Conservation (phyloP, 2,329 filamentous ascomycete genomes). For the Paecilomyces formosus region DNA sequence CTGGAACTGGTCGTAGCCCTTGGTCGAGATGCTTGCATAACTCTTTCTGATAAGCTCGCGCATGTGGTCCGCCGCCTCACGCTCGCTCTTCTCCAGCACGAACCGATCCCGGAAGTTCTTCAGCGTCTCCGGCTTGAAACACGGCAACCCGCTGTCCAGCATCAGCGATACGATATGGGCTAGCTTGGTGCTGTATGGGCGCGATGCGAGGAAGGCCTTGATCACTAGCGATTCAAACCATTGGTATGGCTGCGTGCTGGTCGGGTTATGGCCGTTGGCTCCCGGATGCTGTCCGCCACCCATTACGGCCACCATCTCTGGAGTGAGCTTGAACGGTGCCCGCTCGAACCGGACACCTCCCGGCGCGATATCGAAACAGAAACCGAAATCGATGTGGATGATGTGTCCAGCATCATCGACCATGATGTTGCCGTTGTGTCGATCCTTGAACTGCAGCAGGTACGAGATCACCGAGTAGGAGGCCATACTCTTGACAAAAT, state of each 20-base stretch:
- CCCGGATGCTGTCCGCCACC: slow-evolving; percentile 54
- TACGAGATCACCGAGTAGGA: slow-evolving; percentile 97
- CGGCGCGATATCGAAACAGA: slow-evolving; percentile 98
- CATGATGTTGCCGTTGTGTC: slow-evolving; percentile 99
- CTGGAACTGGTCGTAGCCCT: slow-evolving; percentile 97
- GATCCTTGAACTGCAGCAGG: slow-evolving; percentile 95
- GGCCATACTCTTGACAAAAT: slow-evolving; percentile 99
- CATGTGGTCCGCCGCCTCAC: slow-evolving; percentile 94
- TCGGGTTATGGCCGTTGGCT: slow-evolving; percentile 35
- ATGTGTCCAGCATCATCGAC: slow-evolving; percentile 95
- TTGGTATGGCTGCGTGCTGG: slow-evolving; percentile 77
- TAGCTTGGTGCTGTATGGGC: slow-evolving; percentile 82
- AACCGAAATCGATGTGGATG: slow-evolving; percentile 97
- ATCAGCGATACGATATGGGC: slow-evolving; percentile 86
- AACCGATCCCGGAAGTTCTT: slow-evolving; percentile 89
- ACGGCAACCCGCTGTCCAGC: slow-evolving; percentile 92
- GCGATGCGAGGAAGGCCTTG: slow-evolving; percentile 84
- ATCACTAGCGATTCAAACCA: slow-evolving; percentile 96
- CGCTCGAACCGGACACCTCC: slow-evolving; percentile 97
- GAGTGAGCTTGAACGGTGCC: slow-evolving; percentile 94
- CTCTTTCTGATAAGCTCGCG: slow-evolving; percentile 82
- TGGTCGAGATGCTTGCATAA: slow-evolving; percentile 82
- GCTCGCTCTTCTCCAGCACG: slow-evolving; percentile 81
- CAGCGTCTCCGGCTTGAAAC: slow-evolving; percentile 95
- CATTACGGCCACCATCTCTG: slow-evolving; percentile 99